Percentiles rank a stretch among this genome's conserved stretches.
Evolutionary conservation across 2,329 filamentous ascomycete genomes (phyloP).

Genomic region (Colletotrichum cordylinicola): DNA sequence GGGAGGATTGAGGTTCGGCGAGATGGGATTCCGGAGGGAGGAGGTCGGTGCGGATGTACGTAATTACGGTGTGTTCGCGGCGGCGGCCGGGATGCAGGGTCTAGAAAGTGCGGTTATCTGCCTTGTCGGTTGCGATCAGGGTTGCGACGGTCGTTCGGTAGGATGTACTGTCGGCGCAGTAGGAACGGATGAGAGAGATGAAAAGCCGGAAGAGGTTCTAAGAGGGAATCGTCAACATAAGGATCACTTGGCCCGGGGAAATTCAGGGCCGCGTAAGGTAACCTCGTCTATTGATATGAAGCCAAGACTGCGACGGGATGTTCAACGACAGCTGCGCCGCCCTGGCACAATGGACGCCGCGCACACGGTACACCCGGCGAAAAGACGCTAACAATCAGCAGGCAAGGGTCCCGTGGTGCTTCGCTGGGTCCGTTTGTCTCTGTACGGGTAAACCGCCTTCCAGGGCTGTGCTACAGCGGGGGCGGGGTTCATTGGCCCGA

Average conservation of each 20-base stretch:
- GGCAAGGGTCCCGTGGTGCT: slow-evolving; percentile 3
- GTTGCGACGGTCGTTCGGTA: background rate
- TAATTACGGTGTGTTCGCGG: background rate
- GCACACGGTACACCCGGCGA: background rate
- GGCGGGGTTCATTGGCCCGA: slow-evolving; percentile 13
- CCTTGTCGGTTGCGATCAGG: background rate
- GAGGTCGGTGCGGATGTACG: background rate
- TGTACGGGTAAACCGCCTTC: background rate
- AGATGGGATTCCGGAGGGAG: background rate
- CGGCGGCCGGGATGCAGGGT: background rate
- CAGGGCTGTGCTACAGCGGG: slow-evolving; percentile 1
- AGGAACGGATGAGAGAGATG: background rate
- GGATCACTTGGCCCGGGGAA: background rate
- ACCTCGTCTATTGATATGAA: slow-evolving; percentile 16
- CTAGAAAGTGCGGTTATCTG: background rate
- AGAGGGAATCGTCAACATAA: background rate
- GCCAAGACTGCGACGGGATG: slow-evolving; percentile 16
- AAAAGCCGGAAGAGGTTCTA: background rate
- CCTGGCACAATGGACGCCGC: background rate
- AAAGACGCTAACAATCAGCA: background rate
- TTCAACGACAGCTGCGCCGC: background rate
- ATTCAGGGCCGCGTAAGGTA: slow-evolving; percentile 15
- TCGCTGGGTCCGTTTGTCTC: background rate
- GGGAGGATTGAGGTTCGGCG: background rate
- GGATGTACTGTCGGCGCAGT: background rate